Base-by-base conservation (phyloP, 768 basidiomycete genomes). In the Trametes gibbosa region DNA sequence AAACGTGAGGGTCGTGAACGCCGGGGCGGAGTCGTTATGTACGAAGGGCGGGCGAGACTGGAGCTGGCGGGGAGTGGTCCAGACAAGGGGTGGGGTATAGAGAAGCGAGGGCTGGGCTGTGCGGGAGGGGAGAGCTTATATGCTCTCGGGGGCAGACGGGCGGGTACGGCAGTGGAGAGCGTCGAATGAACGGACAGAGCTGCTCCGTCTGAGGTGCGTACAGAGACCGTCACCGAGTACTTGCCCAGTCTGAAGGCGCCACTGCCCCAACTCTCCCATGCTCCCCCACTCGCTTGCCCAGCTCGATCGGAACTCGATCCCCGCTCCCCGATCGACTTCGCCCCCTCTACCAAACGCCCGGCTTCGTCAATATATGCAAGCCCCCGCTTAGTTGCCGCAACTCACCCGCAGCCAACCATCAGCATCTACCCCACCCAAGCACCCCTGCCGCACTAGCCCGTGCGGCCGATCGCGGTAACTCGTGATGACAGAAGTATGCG, bases 191-290 rank as follows among this genome's bases (percentile, higher is more conserved):
- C n/a, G 8, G 51, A 53, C 19, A 21, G 21, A 40, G 29, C 41
- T 45, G 53, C 2, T 37, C 14, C 25, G 10, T 37, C 21, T 45
- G 16, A 25, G n/a, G n/a, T n/a, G n/a, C n/a, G n/a, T n/a, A n/a
- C n/a, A n/a, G n/a, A n/a, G n/a, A n/a, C n/a, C n/a, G n/a, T n/a
- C n/a, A n/a, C n/a, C n/a, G n/a, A n/a, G n/a, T n/a, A n/a, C n/a
- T n/a, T n/a, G n/a, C n/a, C n/a, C n/a, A n/a, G n/a, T n/a, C n/a
- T 14, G 23, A 34, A 37, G 50, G 48, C 19, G 17, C 52, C 47
- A 32, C 59, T 37, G 55, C 59, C 59, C 59, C 59, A 60, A 60
- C 47, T 42, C 53, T 60, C 59, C 53, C 59, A 60, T 29, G 40
- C 53, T 51, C 29, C 52, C 51, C 58, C 51, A 59, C 50, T 47